Evolutionary conservation across 2,329 filamentous ascomycete genomes (phyloP).

Genomic region (Aspergillus sp.): DNA sequence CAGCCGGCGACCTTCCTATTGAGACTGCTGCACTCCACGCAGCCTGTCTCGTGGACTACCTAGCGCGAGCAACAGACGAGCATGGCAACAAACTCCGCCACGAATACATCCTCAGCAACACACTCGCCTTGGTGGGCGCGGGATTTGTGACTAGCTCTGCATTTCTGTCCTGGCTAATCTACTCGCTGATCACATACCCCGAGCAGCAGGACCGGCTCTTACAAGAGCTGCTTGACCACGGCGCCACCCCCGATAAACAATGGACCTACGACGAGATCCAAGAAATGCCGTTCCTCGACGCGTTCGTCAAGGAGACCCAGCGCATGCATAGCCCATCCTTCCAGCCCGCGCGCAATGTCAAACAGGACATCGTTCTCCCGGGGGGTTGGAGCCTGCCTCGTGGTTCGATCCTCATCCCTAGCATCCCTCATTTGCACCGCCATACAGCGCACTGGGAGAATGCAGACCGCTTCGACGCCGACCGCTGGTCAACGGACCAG

Average conservation of each 20-base stretch:
- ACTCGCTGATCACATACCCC: constrained; percentile 52
- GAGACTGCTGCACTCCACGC: not conserved
- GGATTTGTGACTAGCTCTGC: constrained; percentile 61
- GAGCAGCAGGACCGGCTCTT: constrained; percentile 58
- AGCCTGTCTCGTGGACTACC: not conserved
- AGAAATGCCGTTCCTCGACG: constrained; percentile 45
- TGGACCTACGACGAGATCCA: constrained; percentile 48
- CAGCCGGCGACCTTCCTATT: too few relatives aligned
- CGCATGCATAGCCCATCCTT: constrained; percentile 61
- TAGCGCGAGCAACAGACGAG: constrained; percentile 34
- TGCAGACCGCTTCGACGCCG: constrained; percentile 57
- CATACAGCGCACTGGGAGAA: constrained; percentile 59
- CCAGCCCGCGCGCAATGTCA: constrained; percentile 59
- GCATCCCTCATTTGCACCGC: constrained; percentile 49
- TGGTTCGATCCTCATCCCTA: constrained; percentile 55
- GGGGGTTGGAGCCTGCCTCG: constrained; percentile 58
- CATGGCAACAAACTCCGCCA: constrained; percentile 53
- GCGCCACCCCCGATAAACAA: constrained; percentile 39
- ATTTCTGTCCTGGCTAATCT: constrained; percentile 58
- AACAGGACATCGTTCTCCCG: constrained; percentile 56
- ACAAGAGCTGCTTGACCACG: constrained; percentile 55
- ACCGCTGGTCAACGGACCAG: constrained; percentile 57
- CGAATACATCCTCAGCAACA: constrained; percentile 29
- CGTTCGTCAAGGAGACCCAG: constrained; percentile 58
- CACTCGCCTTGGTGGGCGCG: constrained; percentile 55